These are phyloP conservation scores for Starmerella gropengiesseri DNA, from an alignment of 805 yeast genomes.

Conservation along the genomic window DNA sequence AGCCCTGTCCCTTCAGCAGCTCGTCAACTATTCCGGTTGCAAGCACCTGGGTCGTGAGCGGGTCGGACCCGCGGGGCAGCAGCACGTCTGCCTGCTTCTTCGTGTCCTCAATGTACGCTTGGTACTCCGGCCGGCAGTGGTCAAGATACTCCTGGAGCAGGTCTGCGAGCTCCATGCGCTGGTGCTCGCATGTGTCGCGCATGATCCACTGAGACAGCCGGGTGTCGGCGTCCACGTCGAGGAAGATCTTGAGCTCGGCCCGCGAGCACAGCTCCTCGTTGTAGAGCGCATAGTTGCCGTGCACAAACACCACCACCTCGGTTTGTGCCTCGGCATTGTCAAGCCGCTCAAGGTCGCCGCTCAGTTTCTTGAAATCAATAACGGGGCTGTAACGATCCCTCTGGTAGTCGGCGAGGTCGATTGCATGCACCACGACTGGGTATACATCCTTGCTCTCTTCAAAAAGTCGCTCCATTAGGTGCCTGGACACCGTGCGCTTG, in stretches of 20 bases:
- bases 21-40: conserved; percentile 47
- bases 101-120: conserved; percentile 46
- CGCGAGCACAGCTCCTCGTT: conserved; percentile 43
- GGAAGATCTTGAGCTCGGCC: conserved; percentile 58
- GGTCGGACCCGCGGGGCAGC: conserved; percentile 58
- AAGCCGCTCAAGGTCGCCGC: conserved; percentile 12
- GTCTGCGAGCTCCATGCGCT: conserved; percentile 24
- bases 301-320: conserved; percentile 38
- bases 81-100: conserved; percentile 65
- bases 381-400: conserved; percentile 23
- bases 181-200: conserved; percentile 26
- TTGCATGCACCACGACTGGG: conserved; percentile 13
- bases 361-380: conserved; percentile 30
- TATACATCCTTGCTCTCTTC: conserved; percentile 22
- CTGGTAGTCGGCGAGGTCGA: conserved; percentile 39
- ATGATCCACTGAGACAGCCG: conserved; percentile 64
- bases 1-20: conserved; percentile 11
- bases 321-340: not conserved
- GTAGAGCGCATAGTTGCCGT: conserved; percentile 73
- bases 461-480: conserved; percentile 29
- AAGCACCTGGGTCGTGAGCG: conserved; percentile 45
- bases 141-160: conserved; percentile 40
- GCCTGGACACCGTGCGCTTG: conserved; percentile 31
- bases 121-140: conserved; percentile 55
- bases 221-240: conserved; percentile 78